Percentiles rank a stretch among this genome's conserved stretches.
Conservation (phyloP, 169 alveolate genomes). For the Cryptosporidium xiaoi region DNA sequence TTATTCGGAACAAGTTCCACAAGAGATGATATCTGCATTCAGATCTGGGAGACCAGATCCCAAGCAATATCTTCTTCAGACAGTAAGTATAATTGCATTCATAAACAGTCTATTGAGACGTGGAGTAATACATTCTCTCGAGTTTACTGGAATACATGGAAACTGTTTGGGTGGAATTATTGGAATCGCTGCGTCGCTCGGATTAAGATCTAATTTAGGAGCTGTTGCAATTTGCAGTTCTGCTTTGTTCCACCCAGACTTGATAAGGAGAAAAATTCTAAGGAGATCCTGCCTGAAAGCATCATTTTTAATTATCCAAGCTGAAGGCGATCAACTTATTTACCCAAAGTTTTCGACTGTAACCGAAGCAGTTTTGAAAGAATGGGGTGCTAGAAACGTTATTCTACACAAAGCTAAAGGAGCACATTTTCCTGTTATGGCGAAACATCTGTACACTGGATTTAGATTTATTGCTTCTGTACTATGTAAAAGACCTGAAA, state of each 20-base stretch:
- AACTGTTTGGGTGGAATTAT: slow-evolving; percentile 69
- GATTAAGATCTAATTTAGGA: slow-evolving; percentile 49
- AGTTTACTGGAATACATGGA: slow-evolving; percentile 58
- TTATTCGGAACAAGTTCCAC: slow-evolving; percentile 8
- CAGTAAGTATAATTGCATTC: slow-evolving; percentile 56
- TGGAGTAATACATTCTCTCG: slow-evolving; percentile 58
- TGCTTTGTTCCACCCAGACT: slow-evolving; percentile 62
- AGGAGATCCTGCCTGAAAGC: slow-evolving; percentile 29
- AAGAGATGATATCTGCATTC: slow-evolving; percentile 30
- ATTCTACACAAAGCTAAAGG: slow-evolving; percentile 36
- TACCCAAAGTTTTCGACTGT: slow-evolving; percentile 27
- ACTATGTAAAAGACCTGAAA: slow-evolving; percentile 45
- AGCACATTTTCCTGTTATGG: slow-evolving; percentile 56
- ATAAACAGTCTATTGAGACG: slow-evolving; percentile 46
- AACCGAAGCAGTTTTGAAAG: slow-evolving; percentile 36
- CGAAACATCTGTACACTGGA: slow-evolving; percentile 56
- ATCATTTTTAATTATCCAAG: slow-evolving; percentile 50
- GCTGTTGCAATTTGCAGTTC: slow-evolving; percentile 64
- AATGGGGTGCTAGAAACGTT: slow-evolving; percentile 65
- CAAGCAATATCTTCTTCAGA: slow-evolving; percentile 6
- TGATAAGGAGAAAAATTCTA: slow-evolving; percentile 50
- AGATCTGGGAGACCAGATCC: slow-evolving; percentile 59
- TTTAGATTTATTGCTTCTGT: slow-evolving; percentile 69
- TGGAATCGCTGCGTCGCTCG: slow-evolving; percentile 66
- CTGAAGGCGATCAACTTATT: slow-evolving; percentile 39